These are phyloP conservation scores for Beverwykella pulmonaria DNA, from an alignment of 495 filamentous ascomycete species.

Conservation along the genomic window DNA sequence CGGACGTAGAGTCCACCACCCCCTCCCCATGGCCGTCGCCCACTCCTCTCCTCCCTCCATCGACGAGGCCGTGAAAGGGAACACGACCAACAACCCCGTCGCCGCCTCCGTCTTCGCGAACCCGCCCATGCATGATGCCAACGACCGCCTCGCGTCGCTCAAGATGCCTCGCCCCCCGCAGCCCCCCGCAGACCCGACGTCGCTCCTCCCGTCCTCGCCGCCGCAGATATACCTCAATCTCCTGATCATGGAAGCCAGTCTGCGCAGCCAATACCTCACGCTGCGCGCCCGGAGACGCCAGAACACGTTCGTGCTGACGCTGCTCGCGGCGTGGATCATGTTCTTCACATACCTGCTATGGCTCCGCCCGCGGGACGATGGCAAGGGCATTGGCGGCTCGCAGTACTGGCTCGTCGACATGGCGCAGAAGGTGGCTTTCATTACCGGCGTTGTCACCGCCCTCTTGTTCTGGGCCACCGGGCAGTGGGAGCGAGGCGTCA, in stretches of 20 bases:
- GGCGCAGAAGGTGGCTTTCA: constrained; percentile 80
- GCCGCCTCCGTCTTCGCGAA: constrained; percentile 45
- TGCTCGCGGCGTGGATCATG: constrained; percentile 75
- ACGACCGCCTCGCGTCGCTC: constrained; percentile 31
- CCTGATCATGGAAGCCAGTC: constrained; percentile 90
- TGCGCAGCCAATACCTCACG: constrained; percentile 89
- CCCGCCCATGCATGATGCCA: constrained; percentile 30
- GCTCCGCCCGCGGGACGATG: constrained; percentile 86
- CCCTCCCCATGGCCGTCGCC: constrained; percentile 9
- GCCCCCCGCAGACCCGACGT: constrained; percentile 67
- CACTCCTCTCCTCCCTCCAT: constrained; percentile 47
- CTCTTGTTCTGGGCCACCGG: constrained; percentile 90
- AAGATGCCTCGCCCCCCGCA: constrained; percentile 46
- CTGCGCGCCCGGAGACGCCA: constrained; percentile 85
- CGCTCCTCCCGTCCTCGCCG: constrained; percentile 81
- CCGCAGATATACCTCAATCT: constrained; percentile 99
- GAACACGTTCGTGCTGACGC: constrained; percentile 88
- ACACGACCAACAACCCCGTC: constrained; percentile 41
- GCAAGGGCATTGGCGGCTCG: constrained; percentile 82
- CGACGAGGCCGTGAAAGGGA: constrained; percentile 72
- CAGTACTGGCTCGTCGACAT: constrained; percentile 95
- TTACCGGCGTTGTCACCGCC: constrained; percentile 81
- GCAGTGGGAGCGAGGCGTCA: constrained; percentile 90
- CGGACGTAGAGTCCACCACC: not conserved
- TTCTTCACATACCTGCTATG: constrained; percentile 88